Base-by-base conservation (phyloP, 768 basidiomycete species). In the Xanthoconium purpureum region DNA sequence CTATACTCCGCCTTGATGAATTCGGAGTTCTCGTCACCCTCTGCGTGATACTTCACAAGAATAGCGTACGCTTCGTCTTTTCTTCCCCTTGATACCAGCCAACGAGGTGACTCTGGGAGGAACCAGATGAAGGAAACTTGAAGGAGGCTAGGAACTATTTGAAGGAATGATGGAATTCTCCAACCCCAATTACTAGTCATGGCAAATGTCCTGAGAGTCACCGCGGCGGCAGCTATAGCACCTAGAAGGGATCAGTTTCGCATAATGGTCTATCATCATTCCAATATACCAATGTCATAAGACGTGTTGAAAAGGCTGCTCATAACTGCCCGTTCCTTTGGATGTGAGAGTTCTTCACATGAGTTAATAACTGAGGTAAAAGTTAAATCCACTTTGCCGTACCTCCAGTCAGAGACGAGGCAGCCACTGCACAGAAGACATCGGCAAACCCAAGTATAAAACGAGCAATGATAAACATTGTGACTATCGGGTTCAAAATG, bases 1-100 rank as follows among this genome's bases (percentile, higher is more conserved):
- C 24, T 87, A 77, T 4, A 83, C 83, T 54, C 85, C 84, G 1
- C 80, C 84, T 58, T 85, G 84, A 53, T 84, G 85, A 52, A 80
- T 82, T 24, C 24, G 24, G 24, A 24, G 24, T 24, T 24, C 24
- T 24, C 24, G 24, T 24, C 24, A 4, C 24, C 24, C 24, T 24
- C 24, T 24, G 24, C 24, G 24, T 24, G 24, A 24, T 24, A 24
- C 4, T 24, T 24, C 28, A 71, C 77, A 28, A 85, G 73, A 35
- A 80, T 74, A 0, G 65, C 70, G 50, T 70, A 67, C 0, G 82
- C 83, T 55, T 84, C 80, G 1, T 75, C 73, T 1, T 68, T 67
- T n/a, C 83, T 77, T 32, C 84, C 4, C 24, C 24, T 24, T 24
- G 24, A 2, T 24, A 24, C 24, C 24, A 24, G 4, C 24, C 24